Conservation (phyloP, 1,284 basidiomycete genomes). For the Clitocybe nebularis region DNA sequence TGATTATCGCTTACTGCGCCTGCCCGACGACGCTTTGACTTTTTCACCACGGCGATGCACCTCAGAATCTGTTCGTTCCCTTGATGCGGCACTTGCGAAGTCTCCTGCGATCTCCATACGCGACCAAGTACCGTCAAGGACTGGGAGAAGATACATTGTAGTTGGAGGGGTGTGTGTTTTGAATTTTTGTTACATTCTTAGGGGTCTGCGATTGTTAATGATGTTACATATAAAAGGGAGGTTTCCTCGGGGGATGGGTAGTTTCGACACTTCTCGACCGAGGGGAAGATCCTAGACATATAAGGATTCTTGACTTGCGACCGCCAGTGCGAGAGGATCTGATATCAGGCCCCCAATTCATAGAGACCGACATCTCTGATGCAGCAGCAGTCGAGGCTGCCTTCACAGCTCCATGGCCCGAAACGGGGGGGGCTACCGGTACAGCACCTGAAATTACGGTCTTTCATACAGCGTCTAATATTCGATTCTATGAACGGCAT, state of each 20-base stretch:
- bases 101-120: conserved; percentile 28
- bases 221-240: conserved; percentile 39
- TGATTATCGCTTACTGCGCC: conserved; percentile 42
- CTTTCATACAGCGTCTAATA: conserved; percentile 71
- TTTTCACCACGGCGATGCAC: conserved; percentile 47
- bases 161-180: conserved; percentile 34
- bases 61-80: conserved; percentile 31
- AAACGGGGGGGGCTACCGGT: conserved; percentile 14
- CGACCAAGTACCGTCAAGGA: conserved; percentile 29
- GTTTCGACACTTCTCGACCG: conserved; percentile 60
- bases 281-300: conserved; percentile 61
- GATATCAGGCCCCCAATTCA: conserved; percentile 45
- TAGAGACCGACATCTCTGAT: conserved; percentile 56
- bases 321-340: conserved; percentile 53
- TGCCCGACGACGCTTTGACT: conserved; percentile 38
- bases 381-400: conserved; percentile 48
- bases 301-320: conserved; percentile 66
- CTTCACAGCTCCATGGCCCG: conserved; percentile 63
- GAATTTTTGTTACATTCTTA: not conserved
- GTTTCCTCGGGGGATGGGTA: conserved; percentile 75
- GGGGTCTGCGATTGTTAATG: not conserved
- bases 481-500: conserved; percentile 70
- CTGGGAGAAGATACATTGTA: conserved; percentile 38
- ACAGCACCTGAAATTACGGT: conserved; percentile 47
- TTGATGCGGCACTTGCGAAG: conserved; percentile 31